Evolutionary conservation across 2,329 filamentous ascomycete genomes (phyloP), one percentile per base, ranked within the genome.

Genomic region (Aaosphaeria pasadenensis): DNA sequence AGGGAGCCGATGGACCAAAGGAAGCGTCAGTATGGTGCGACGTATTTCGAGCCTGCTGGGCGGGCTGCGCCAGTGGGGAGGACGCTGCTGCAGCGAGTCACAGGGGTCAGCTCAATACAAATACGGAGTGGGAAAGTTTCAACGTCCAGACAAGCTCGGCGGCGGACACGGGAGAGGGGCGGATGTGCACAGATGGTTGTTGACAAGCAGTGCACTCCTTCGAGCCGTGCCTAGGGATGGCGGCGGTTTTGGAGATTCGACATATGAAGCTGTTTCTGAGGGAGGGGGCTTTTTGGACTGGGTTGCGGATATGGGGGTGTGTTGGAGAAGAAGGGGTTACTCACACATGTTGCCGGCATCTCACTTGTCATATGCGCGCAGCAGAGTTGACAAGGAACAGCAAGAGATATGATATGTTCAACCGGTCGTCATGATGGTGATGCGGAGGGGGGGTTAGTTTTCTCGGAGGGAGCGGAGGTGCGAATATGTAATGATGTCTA

Each of bases 261-360:
- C 39, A 40, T 28, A 24, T 28, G 31, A 30, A 46, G 36, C 28
- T 5, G 45, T 11, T 38, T 41, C 30, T 50, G 46, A 45, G 38
- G 30, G 45, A 39, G 47, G 47, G 17, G 17, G 17, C 17, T 24
- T 24, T 24, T 24, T 24, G 17, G 17, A 24, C 17, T 24, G 17
- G 17, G 17, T 2, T 24, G 17, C 17, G 17, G 17, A 24, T 24
- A 24, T 24, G 17, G 17, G 43, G 45, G 44, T 32, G 39, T 11
- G 17, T 28, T 9, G 39, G 46, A 49, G 41, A 13, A 42, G 46
- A 48, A 38, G 13, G 39, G 48, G 33, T 36, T 30, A 64, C 66
- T 68, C 56, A 71, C 69, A 69, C 67, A 71, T 70, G 59, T 63
- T 65, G 64, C 62, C 58, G 57, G 48, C 48, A 54, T 62, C 52